phyloP scores from a whole-genome alignment of 306 rosid genomes.

The Canavalia ensiformis region DNA sequence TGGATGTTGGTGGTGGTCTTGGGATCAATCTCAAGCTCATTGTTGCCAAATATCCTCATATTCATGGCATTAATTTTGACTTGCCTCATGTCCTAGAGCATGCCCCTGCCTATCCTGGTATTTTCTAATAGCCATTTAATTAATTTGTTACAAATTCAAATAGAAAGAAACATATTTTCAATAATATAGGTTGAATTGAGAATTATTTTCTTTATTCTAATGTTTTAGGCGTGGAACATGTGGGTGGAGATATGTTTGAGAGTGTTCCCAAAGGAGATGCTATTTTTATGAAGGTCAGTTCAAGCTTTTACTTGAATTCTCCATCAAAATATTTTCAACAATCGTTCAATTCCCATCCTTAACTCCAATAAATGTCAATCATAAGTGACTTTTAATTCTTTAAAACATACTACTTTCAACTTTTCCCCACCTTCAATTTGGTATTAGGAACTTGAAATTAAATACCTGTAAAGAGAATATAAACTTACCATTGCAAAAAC shows the following conservation, averaged over 20 bases:
- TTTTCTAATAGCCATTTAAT: background rate
- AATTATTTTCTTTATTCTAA: background rate
- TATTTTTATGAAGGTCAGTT: constrained; percentile 55
- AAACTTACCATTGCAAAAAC: too few species aligned
- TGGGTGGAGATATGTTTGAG: constrained; percentile 60
- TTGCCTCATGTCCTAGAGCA: constrained; percentile 62
- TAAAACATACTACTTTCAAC: background rate
- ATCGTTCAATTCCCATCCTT: background rate
- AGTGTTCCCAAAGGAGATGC: constrained; percentile 55
- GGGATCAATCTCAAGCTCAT: constrained; percentile 62
- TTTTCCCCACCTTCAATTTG: background rate
- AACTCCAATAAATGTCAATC: background rate
- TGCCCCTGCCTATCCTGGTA: constrained; percentile 61
- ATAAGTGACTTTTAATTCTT: background rate
- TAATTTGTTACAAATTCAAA: background rate
- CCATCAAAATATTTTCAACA: background rate
- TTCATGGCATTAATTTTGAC: constrained; percentile 56
- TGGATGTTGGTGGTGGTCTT: constrained; percentile 76
- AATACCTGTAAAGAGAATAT: too few species aligned
- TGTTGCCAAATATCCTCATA: constrained; percentile 60
- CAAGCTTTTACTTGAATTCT: constrained; percentile 8
- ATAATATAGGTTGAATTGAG: background rate
- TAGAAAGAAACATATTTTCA: background rate
- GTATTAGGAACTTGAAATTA: background rate
- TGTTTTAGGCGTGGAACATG: constrained; percentile 54